A percentile compares a stretch with the other conserved stretches of the same genome.
phyloP scores from a whole-genome alignment of 768 basidiomycete species.

The Naganishia vishniacii region DNA sequence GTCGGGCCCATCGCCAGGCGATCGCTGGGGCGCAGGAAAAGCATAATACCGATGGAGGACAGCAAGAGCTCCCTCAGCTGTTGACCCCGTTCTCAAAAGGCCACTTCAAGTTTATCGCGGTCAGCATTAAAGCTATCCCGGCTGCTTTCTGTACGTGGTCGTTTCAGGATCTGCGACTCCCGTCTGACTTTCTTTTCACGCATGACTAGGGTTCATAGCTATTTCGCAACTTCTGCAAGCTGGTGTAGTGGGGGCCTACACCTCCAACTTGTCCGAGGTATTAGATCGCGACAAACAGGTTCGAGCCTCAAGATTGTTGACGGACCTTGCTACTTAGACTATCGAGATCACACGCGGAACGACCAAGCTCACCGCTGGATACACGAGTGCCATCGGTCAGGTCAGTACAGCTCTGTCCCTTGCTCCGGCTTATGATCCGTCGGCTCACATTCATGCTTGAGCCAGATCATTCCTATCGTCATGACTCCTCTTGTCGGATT shows the following conservation, averaged over 20 bases:
- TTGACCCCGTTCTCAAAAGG: slow-evolving; percentile 18
- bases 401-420: slow-evolving; percentile 11
- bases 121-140: slow-evolving; percentile 24
- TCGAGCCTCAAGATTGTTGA: not conserved
- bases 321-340: not conserved
- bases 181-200: not conserved
- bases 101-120: slow-evolving; percentile 17
- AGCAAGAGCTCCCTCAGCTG: not conserved
- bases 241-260: slow-evolving; percentile 38
- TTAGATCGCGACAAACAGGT: not conserved
- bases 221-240: slow-evolving; percentile 40
- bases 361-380: slow-evolving; percentile 43
- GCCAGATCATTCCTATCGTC: slow-evolving; percentile 43
- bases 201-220: slow-evolving; percentile 13
- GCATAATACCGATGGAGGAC: not conserved
- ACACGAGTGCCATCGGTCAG: slow-evolving; percentile 40
- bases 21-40: not conserved
- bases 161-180: not conserved
- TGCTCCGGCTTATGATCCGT: too few species aligned
- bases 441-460: too few species aligned
- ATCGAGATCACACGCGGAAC: slow-evolving; percentile 44
- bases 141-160: slow-evolving; percentile 28
- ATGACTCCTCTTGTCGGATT: slow-evolving; percentile 42
- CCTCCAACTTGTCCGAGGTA: slow-evolving; percentile 43
- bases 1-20: not conserved